Percentiles rank a stretch among this genome's conserved stretches.
Evolutionary conservation across 1,284 basidiomycete genomes (phyloP).

Genomic region (Pisolithus thermaeus): DNA sequence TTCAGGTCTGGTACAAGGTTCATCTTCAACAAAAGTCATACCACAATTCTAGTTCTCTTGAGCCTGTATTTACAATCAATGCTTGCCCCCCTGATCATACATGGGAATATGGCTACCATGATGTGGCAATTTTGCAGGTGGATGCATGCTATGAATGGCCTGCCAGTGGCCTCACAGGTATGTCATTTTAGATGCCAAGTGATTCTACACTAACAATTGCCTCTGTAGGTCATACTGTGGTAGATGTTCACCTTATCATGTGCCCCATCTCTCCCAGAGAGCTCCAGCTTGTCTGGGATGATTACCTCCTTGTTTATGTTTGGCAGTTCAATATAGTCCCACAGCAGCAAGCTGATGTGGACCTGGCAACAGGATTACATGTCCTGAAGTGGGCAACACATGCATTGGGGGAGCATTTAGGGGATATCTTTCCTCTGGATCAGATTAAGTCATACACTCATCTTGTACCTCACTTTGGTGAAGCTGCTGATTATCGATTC

Average conservation of each 20-base stretch:
- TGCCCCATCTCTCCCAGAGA: constrained; percentile 7
- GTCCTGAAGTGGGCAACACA: constrained; percentile 12
- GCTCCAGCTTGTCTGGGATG: background rate
- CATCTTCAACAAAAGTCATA: constrained; percentile 3
- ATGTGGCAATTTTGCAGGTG: constrained; percentile 19
- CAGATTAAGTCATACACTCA: no score
- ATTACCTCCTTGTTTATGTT: constrained; percentile 7
- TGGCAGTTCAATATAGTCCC: constrained; percentile 19
- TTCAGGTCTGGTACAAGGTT: constrained; percentile 6
- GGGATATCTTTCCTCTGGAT: no score
- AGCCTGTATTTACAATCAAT: background rate
- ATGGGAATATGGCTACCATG: constrained; percentile 17
- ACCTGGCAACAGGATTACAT: no score
- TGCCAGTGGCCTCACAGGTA: constrained; percentile 21
- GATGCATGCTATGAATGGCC: constrained; percentile 18
- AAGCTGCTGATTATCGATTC: constrained; percentile 1
- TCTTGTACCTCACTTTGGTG: no score
- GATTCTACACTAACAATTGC: background rate
- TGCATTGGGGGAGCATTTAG: no score
- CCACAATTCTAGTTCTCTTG: background rate
- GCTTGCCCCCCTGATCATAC: background rate
- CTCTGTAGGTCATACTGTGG: background rate
- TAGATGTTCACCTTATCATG: constrained; percentile 15
- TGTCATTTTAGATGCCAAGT: no score
- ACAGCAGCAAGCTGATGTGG: background rate